Percentiles rank a stretch among this genome's conserved stretches.
phyloP scores from a whole-genome alignment of 179 eudicot species.

The Silene noctiflora region DNA sequence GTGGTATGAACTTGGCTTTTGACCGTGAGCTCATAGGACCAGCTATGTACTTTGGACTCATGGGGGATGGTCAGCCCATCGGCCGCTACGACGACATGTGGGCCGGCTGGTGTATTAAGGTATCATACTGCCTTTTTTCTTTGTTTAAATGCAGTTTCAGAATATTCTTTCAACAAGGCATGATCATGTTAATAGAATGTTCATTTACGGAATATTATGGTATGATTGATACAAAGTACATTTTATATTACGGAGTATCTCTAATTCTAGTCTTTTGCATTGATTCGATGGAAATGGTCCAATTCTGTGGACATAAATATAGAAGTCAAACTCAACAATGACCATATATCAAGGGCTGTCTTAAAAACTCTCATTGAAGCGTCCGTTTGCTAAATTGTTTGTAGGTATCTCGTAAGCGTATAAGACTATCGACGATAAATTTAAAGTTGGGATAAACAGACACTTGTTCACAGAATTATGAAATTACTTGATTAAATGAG shows the following conservation, averaged over 20 bases:
- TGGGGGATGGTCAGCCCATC: constrained; percentile 99
- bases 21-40: constrained; percentile 93
- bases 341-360: neutral
- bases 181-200: too few relatives aligned
- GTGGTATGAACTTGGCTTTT: constrained; percentile 92
- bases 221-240: neutral
- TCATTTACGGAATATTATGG: too few relatives aligned
- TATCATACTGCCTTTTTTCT: constrained; percentile 10
- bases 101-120: constrained; percentile 98
- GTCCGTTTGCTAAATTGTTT: too few relatives aligned
- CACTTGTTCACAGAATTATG: neutral
- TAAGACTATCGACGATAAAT: too few relatives aligned
- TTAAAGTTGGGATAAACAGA: neutral
- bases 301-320: neutral
- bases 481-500: neutral
- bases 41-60: constrained; percentile 98
- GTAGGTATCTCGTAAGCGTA: too few relatives aligned
- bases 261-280: neutral
- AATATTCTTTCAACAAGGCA: too few relatives aligned
- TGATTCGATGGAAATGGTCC: too few relatives aligned
- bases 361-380: too few relatives aligned
- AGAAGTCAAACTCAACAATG: neutral
- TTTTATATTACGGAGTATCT: neutral
- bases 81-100: constrained; percentile 98
- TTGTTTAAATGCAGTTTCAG: too few relatives aligned